A percentile compares a stretch with the other conserved stretches of the same genome.
Evolutionary conservation across 1,284 basidiomycete genomes (phyloP).

Genomic region (Mycena sp.): DNA sequence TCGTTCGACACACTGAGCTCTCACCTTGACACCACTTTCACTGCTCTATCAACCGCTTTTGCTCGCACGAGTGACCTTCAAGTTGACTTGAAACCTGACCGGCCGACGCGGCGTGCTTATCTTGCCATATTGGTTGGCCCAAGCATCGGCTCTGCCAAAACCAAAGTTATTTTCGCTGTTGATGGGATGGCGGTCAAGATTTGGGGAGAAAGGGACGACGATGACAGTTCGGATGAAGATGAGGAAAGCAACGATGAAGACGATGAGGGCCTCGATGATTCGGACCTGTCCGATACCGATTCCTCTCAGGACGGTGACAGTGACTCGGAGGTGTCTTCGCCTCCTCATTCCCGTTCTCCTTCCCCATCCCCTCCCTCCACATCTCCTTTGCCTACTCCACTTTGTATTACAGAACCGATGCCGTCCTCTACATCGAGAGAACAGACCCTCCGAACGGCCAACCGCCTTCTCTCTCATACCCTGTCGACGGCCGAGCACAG

Average conservation of each 20-base stretch:
- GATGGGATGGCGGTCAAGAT: constrained; percentile 68
- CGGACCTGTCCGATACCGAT: constrained; percentile 31
- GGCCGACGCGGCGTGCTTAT: constrained; percentile 49
- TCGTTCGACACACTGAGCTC: constrained; percentile 77
- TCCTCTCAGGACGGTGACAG: constrained; percentile 19
- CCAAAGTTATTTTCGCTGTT: constrained; percentile 67
- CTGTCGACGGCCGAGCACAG: constrained; percentile 58
- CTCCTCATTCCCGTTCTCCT: constrained; percentile 28
- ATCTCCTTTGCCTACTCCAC: constrained; percentile 32
- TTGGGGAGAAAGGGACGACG: constrained; percentile 58
- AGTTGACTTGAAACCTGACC: too few relatives aligned
- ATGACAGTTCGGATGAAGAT: constrained; percentile 26
- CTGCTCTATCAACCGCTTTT: constrained; percentile 71
- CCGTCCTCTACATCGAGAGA: constrained; percentile 63
- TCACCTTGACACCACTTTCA: constrained; percentile 77
- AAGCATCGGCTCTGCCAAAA: constrained; percentile 63
- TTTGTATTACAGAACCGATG: constrained; percentile 48
- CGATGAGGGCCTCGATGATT: too few relatives aligned
- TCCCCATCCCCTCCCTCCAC: constrained; percentile 27
- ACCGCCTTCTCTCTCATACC: constrained; percentile 25
- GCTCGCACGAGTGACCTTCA: constrained; percentile 47
- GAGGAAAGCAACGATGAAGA: too few relatives aligned
- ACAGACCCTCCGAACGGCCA: constrained; percentile 62
- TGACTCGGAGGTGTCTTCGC: constrained; percentile 23
- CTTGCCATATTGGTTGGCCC: constrained; percentile 73